Evolutionary conservation across 1,284 basidiomycete species (phyloP), one percentile per base, ranked within the genome.

Genomic region (Tilletia caries): DNA sequence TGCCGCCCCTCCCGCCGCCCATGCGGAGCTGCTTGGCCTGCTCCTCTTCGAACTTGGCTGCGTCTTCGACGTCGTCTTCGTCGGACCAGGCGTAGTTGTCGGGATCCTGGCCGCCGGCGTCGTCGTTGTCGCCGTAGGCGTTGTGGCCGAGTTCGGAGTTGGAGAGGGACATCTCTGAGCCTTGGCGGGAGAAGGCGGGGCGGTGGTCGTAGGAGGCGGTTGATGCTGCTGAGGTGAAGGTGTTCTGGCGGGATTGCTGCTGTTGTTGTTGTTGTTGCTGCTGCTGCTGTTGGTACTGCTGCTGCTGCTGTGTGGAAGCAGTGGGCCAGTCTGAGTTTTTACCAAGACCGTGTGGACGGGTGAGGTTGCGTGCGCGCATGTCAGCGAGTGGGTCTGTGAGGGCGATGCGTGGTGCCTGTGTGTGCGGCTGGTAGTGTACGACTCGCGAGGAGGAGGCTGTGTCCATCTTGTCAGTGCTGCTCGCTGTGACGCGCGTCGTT

Each of bases 71-170:
- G 23, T 78, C 78, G 5, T 79, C 75, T 48, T 82, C 80, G 37
- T 80, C 79, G 41, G 71, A 74, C 80, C 80, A 82, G 69, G 81
- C 73, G 65, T 79, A 81, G 27, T 80, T 75, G 71, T 79, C 80
- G 23, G 72, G 76, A 41, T 75, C 74, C 18, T 67, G 68, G 13
- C 75, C 76, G 48, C 69, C 74, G 34, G 72, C 73, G 18, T 76
- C 76, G 48, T 71, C 74, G 34, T 73, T 73, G 18, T 52, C 66
- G 46, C 37, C 62, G 29, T 29, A 33, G 32, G 32, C n/a, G 71
- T 77, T 77, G 33, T 72, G 75, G 52, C 74, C 74, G 23, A 68
- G 68, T 13, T 77, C 76, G 48, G 70, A 73, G 34, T 25, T 48
- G 25, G 20, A 23, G 44, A 48, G 5, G 3, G 65, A 66, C 43